A percentile compares a stretch with the other conserved stretches of the same genome.
Conservation (phyloP, 208 protist species). For the Wallacemonas sp. region DNA sequence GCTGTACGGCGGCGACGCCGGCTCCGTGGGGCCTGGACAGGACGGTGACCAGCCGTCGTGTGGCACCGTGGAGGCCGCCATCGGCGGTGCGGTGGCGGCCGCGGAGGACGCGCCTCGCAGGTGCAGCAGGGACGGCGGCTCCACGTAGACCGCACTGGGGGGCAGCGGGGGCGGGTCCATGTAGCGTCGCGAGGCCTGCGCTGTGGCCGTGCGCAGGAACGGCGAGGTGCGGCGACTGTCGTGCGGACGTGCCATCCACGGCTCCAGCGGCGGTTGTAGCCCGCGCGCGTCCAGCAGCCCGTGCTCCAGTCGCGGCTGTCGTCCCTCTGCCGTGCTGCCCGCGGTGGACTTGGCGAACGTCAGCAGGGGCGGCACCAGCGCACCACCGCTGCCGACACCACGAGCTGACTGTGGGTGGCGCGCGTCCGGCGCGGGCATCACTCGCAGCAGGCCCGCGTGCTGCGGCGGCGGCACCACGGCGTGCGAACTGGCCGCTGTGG, state of each 20-base stretch:
- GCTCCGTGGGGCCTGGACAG: too few relatives aligned
- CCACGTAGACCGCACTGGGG: constrained; percentile 54
- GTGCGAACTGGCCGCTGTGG: background rate
- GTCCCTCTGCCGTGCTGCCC: background rate
- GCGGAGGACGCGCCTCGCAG: constrained; percentile 17
- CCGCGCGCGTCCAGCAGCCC: background rate
- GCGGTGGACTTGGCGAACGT: background rate
- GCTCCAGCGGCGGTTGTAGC: background rate
- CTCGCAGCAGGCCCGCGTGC: too few relatives aligned
- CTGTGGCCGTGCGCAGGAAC: constrained; percentile 18
- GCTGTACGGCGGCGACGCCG: background rate
- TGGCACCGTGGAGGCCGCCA: too few relatives aligned
- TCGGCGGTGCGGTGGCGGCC: too few relatives aligned
- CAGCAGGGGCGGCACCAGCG: background rate
- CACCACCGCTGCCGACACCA: background rate
- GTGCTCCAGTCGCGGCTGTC: background rate
- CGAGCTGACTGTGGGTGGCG: constrained; percentile 6
- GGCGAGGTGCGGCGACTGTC: background rate
- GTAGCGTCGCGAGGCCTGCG: constrained; percentile 11
- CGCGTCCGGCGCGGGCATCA: too few relatives aligned
- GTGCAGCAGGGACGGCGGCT: constrained; percentile 46
- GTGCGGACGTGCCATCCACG: background rate
- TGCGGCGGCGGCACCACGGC: background rate
- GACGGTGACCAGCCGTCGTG: too few relatives aligned
- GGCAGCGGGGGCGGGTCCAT: constrained; percentile 54